Conservation (phyloP, 2,329 filamentous ascomycete genomes). For the Phoma sp. region DNA sequence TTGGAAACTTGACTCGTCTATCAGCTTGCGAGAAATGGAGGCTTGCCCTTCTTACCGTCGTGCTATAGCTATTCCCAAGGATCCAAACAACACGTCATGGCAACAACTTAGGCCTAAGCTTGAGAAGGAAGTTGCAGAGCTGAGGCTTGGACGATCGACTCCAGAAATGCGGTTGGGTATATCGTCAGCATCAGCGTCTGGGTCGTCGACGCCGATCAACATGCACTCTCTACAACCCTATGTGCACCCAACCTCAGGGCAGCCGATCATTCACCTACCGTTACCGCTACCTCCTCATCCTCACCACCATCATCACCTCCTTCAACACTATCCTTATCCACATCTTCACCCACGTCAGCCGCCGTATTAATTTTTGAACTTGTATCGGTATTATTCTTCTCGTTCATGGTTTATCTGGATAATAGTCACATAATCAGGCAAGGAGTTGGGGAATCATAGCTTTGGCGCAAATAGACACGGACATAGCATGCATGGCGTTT, state of each 20-base stretch:
- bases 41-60: slow-evolving; percentile 49
- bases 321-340: not conserved
- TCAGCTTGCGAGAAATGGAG: slow-evolving; percentile 42
- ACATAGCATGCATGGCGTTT: slow-evolving; percentile 10
- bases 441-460: slow-evolving; percentile 13
- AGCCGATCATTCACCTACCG: slow-evolving; percentile 5
- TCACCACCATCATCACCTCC: not conserved
- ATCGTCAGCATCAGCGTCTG: slow-evolving; percentile 24
- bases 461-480: slow-evolving; percentile 11
- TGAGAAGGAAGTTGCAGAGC: slow-evolving; percentile 40
- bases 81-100: slow-evolving; percentile 46
- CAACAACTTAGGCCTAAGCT: slow-evolving; percentile 45
- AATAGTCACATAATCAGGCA: slow-evolving; percentile 6
- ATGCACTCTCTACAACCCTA: slow-evolving; percentile 20
- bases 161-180: slow-evolving; percentile 17
- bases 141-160: slow-evolving; percentile 19
- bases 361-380: not conserved
- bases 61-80: slow-evolving; percentile 48
- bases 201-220: slow-evolving; percentile 28
- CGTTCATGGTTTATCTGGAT: not conserved
- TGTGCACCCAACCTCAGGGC: slow-evolving; percentile 17
- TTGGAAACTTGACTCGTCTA: slow-evolving; percentile 44
- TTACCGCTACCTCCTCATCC: not conserved
- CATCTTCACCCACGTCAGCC: slow-evolving; percentile 5
- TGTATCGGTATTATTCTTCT: not conserved